Base-by-base conservation (phyloP, 2,329 filamentous ascomycete species). In the Fusarium palustre region DNA sequence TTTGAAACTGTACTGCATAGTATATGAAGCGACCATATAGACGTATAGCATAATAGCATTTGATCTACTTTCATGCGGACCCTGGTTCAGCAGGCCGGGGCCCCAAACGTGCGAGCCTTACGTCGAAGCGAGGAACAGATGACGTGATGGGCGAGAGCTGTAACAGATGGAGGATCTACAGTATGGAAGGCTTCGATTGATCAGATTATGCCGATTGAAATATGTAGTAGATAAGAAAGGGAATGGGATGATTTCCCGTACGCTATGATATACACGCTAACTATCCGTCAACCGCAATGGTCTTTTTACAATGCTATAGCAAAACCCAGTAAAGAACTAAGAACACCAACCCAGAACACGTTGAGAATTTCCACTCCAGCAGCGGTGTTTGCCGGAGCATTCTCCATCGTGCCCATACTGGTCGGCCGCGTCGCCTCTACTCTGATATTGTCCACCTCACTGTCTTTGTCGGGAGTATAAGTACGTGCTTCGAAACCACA, bases 371-470 rank as follows among this genome's bases (percentile, higher is more conserved):
- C 30, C 41, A 33, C 11, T 7, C 49, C 42, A 31, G n/a, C 25
- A 18, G 47, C 30, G 9, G 57, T n/a, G 25, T 42, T 70, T 11
- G 50, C 22, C 3, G 30, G 39, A 12, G 48, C 22, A 41, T 39
- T n/a, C 8, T 15, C 33, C 42, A 57, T 59, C 15, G 55, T 22
- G 12, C 59, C 56, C 12, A 71, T 46, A 4, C 61, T 64, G 7
- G 68, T 61, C 1, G 79, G 78, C 38, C 68, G 70, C n/a, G 69
- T 67, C 5, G 80, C 80, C 56, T 75, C 70, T 7, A 82, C 81
- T 10, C 65, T 66, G 15, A 82, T 59, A 20, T 79, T 77, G 33
- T 78, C 64, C 28, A 72, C 80, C 20, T 76, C 57, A 10, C 59
- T 70, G 58, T 82, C 79, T 36, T 76, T 67, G 25, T 65, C 70